Evolutionary conservation across 768 basidiomycete genomes (phyloP).

Genomic region (Mycena vulgaris): DNA sequence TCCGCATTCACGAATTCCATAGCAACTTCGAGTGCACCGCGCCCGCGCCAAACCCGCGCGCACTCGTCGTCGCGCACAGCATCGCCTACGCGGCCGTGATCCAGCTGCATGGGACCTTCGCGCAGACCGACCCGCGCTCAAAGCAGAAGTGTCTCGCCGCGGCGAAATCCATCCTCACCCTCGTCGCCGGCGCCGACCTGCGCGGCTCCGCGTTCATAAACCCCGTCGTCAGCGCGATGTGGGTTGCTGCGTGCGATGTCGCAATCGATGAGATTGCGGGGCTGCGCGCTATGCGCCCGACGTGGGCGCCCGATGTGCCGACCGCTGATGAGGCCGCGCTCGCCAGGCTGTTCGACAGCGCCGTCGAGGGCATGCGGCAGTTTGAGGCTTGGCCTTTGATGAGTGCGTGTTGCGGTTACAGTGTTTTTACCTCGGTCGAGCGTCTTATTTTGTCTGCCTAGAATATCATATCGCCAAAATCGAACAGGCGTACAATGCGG

Average conservation of each 20-base stretch:
- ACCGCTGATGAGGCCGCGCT: background rate
- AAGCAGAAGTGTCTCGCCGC: constrained; percentile 25
- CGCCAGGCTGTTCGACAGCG: background rate
- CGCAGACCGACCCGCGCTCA: constrained; percentile 4
- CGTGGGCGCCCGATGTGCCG: background rate
- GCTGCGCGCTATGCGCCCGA: constrained; percentile 1
- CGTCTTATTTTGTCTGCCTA: background rate
- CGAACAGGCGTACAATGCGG: background rate
- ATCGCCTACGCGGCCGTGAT: constrained; percentile 32
- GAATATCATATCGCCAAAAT: constrained; percentile 16
- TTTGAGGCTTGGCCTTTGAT: constrained; percentile 11
- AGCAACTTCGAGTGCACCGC: background rate
- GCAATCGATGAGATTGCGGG: constrained; percentile 25
- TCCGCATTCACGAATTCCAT: background rate
- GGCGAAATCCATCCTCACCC: constrained; percentile 15
- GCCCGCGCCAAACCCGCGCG: background rate
- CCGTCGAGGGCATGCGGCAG: constrained; percentile 9
- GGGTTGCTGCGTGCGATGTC: constrained; percentile 26
- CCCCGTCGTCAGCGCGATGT: constrained; percentile 20
- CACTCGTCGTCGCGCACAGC: constrained; percentile 23
- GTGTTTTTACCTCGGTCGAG: background rate
- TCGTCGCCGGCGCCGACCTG: background rate
- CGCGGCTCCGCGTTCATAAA: constrained; percentile 6
- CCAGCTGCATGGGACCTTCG: constrained; percentile 33
- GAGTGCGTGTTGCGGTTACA: background rate